Evolutionary conservation across 306 rosid genomes (phyloP), one percentile per base, ranked within the genome.

Genomic region (Cicer yamashitae): DNA sequence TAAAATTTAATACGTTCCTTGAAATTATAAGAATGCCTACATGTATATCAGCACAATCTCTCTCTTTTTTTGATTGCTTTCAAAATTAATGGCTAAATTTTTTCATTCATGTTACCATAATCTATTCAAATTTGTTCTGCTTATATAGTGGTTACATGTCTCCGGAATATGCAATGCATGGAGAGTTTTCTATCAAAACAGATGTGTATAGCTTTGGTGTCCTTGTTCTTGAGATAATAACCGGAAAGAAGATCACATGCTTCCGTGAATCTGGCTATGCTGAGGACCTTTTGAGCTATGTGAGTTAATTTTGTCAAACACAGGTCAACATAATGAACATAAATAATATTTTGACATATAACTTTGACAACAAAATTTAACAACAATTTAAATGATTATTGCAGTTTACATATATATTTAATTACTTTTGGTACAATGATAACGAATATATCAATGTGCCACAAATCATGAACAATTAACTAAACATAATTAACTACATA

Each of bases 141-240:
- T 64, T 80, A 10, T 4, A 43, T 6, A 83, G 85, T 0, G 87
- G 89, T 53, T 86, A 86, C 34, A 86, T 86, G 87, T 10, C 87
- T 65, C 84, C 80, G 0, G 80, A 86, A 10, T 86, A 86, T 58
- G 87, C 82, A 7, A 80, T 80, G 82, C 70, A 64, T 7, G 85
- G 85, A 14, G 14, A 63, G 1, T 70, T 80, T 4, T 86, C 85
- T 0, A 3, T 58, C 3, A 86, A 86, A 48, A 25, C 75, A 12
- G 89, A 83, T 20, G 75, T 86, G 9, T 83, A 67, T 10, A 83
- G 87, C 15, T 80, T 83, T 43, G 89, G 89, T 0, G 82, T 86
- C 15, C 58, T 86, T 5, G 45, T 86, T 53, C 70, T 86, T 7
- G 89, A 83, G 67, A 83, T 86, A 62, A 61, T 86, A 43, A 77